A percentile compares a stretch with the other conserved stretches of the same genome.
Evolutionary conservation across 164 flowering plant genomes (phyloP).

Genomic region (Pachysandra terminalis): DNA sequence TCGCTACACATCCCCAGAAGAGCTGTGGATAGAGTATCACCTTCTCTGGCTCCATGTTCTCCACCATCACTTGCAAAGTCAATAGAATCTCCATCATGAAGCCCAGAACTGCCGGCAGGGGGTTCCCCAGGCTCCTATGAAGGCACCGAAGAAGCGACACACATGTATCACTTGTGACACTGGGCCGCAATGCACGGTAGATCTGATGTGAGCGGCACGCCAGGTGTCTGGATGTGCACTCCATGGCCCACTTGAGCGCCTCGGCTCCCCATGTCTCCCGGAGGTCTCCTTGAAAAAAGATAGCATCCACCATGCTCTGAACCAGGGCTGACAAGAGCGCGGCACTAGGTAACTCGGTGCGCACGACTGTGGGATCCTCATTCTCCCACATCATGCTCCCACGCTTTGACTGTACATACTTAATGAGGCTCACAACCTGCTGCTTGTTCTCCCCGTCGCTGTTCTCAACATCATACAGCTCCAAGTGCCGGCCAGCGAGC

Average conservation of each 20-base stretch:
- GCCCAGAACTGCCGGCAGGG: conserved; percentile 85
- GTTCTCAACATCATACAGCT: conserved; percentile 89
- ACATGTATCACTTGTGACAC: conserved; percentile 90
- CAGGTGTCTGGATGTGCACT: conserved; percentile 94
- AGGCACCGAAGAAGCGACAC: conserved; percentile 93
- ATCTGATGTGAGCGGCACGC: conserved; percentile 99
- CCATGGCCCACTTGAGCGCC: conserved; percentile 99
- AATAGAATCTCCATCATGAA: conserved; percentile 88
- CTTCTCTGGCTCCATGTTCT: conserved; percentile 97
- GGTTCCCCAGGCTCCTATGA: conserved; percentile 87
- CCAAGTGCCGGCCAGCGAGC: conserved; percentile 94
- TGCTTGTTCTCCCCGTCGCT: conserved; percentile 96
- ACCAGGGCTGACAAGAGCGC: conserved; percentile 93
- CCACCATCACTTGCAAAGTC: conserved; percentile 98
- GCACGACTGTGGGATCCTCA: conserved; percentile 83
- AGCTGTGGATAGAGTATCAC: conserved; percentile 98
- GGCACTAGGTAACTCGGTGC: conserved; percentile 91
- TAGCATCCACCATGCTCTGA: conserved; percentile 99
- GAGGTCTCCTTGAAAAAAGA: conserved; percentile 97
- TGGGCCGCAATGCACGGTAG: conserved; percentile 87
- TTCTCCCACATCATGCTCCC: conserved; percentile 99
- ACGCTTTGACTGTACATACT: conserved; percentile 97
- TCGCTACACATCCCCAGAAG: conserved; percentile 99
- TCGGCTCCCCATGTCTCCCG: conserved; percentile 99
- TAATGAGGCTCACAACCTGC: conserved; percentile 95